These are phyloP conservation scores for Lasiosphaeria ovina DNA, from an alignment of 495 filamentous ascomycete species.

Conservation along the genomic window DNA sequence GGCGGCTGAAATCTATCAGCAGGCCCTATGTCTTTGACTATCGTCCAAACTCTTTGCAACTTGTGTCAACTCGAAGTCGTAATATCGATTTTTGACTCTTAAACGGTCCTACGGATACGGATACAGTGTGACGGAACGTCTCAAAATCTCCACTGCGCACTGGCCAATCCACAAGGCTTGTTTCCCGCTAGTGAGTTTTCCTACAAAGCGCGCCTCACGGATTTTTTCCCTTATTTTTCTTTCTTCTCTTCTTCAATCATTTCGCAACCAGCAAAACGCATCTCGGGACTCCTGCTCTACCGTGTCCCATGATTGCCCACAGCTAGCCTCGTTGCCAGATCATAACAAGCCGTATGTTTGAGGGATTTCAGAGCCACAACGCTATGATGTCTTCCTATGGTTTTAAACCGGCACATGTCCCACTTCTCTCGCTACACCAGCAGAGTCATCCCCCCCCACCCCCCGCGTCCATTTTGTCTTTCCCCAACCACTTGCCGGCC, in stretches of 20 bases:
- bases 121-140: too few relatives aligned
- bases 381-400: slow-evolving; percentile 39
- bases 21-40: too few relatives aligned
- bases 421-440: slow-evolving; percentile 3
- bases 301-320: slow-evolving; percentile 28
- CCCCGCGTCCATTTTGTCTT: too few relatives aligned
- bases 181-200: not conserved
- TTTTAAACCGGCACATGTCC: slow-evolving; percentile 32
- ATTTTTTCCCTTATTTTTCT: slow-evolving; percentile 10
- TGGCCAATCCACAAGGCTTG: not conserved
- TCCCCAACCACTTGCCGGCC: too few relatives aligned
- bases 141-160: not conserved
- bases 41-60: too few relatives aligned
- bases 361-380: slow-evolving; percentile 34
- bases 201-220: not conserved
- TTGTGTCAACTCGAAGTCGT: too few relatives aligned
- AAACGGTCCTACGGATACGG: too few relatives aligned
- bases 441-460: too few relatives aligned
- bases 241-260: slow-evolving; percentile 20
- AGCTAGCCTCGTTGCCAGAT: slow-evolving; percentile 37
- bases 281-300: slow-evolving; percentile 28
- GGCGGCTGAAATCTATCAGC: too few relatives aligned
- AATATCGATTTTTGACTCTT: too few relatives aligned
- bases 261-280: slow-evolving; percentile 30
- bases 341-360: slow-evolving; percentile 34